Percentiles rank a stretch among this genome's conserved stretches.
Evolutionary conservation across 192 early-diverging fungal species (phyloP).

Genomic region (Coemansia sp.): DNA sequence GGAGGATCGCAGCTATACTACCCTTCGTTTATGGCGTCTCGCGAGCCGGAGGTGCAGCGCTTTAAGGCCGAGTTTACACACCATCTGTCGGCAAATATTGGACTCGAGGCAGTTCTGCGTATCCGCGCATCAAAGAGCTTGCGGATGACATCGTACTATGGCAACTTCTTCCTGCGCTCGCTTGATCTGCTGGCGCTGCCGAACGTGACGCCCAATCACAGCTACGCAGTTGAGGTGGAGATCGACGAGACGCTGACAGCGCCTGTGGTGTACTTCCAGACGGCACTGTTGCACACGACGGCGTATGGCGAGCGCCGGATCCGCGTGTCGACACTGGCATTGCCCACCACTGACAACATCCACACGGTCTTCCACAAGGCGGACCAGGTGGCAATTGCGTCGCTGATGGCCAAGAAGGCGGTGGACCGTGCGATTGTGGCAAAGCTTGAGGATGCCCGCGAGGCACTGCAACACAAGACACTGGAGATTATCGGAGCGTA

Average conservation of each 20-base stretch:
- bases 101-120: constrained; percentile 89
- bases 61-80: constrained; percentile 82
- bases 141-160: constrained; percentile 87
- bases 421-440: constrained; percentile 83
- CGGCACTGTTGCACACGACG: constrained; percentile 89
- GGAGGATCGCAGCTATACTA: constrained; percentile 90
- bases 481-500: constrained; percentile 89
- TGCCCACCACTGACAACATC: constrained; percentile 83
- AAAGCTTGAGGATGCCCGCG: constrained; percentile 91
- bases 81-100: constrained; percentile 76
- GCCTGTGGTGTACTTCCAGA: constrained; percentile 90
- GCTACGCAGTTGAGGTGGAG: constrained; percentile 85
- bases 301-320: constrained; percentile 90
- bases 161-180: constrained; percentile 96
- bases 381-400: constrained; percentile 81
- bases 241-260: constrained; percentile 68
- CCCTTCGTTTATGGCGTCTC: constrained; percentile 81
- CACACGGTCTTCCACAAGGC: constrained; percentile 79
- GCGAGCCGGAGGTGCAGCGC: constrained; percentile 78
- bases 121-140: constrained; percentile 89
- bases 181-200: constrained; percentile 90
- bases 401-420: constrained; percentile 85
- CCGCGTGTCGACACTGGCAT: constrained; percentile 83
- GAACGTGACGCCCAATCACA: constrained; percentile 89
- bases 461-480: constrained; percentile 83